Base-by-base conservation (phyloP, 129 eudicot species). In the Calendula officinalis region DNA sequence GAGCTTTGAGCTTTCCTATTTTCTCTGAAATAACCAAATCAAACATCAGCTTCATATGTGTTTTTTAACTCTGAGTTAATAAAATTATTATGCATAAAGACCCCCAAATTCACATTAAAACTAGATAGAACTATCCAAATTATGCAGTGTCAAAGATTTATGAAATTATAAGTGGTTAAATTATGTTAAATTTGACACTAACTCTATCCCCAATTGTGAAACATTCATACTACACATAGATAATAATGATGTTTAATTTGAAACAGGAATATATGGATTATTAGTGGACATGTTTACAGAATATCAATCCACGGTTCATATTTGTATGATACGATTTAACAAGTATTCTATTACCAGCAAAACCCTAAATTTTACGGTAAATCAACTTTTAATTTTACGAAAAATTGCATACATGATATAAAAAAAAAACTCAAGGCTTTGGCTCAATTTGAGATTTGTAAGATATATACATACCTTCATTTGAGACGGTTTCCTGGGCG, bases 1-100 rank as follows among this genome's bases (percentile, higher is more conserved):
- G 81, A 46, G 77, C 56, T 81, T 83, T 90, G 9, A 86, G 69
- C 64, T 72, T 69, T 32, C 86, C 83, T 43, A 90, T 36, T 74
- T 77, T 81, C 4, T 41, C 95, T 90, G 79, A 34, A 56, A 71
- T 1, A 34, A 70, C 43, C 38, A 56, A 45, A 73, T 42, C 59
- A 53, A 60, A 13, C 9, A 62, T 14, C 3, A 35, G 51, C 42
- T 40, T 43, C 40, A 45, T 39, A 37, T 49, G 7, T 7, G n/a
- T 7, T 10, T 41, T 17, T 54, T 54, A 8, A 22, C 49, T 22
- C 15, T 22, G 37, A 30, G 33, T 53, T 40, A 27, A 12, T 53
- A 58, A 4, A 53, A 8, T 43, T 10, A 46, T 12, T 7, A 69
- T 35, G n/a, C n/a, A n/a, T n/a, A n/a, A n/a, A n/a, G n/a, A n/a